Evolutionary conservation across 2,329 filamentous ascomycete genomes (phyloP), one percentile per base, ranked within the genome.

Genomic region (Sporothrix luriei): DNA sequence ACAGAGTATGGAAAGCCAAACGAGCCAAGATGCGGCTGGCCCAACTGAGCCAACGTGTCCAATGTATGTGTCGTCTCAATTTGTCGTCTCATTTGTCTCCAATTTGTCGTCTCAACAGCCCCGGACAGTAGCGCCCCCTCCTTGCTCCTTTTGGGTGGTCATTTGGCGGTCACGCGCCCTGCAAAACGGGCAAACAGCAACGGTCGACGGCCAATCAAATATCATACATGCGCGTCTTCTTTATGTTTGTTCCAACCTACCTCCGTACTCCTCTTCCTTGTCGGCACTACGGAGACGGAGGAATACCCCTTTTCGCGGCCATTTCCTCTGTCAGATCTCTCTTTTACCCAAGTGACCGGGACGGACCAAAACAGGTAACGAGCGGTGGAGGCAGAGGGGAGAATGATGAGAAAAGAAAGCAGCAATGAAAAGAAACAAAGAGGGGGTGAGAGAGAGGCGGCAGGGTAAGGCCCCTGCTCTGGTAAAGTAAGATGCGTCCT

Each of bases 91-190:
- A n/a, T n/a, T n/a, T n/a, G n/a, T n/a, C n/a, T n/a, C n/a, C 19
- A 33, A 38, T 43, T 62, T 40, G 33, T n/a, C n/a, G 4, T 14
- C 33, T 3, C 2, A 14, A 46, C 19, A 21, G 13, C 38, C 38
- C 21, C 4, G 24, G 29, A 26, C 21, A 43, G 29, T 55, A 26
- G 52, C 21, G 51, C 19, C 54, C 55, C 33, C 55, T n/a, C 29
- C 43, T 49, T 29, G 33, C 33, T 33, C 33, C 33, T 33, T 33
- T 33, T 33, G 33, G 33, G 33, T 33, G 33, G 33, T 33, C 33
- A 1, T 38, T 51, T 48, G 61, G 46, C 51, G 61, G 61, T 65
- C 61, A 65, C 61, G 61, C 61, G 61, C 43, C 46, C 16, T 24
- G 46, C 33, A 65, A 65, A 51, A 19, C 13, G 29, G 16, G 21